Conservation (phyloP, 2,329 filamentous ascomycete genomes). For the Monilinia fructicola region DNA sequence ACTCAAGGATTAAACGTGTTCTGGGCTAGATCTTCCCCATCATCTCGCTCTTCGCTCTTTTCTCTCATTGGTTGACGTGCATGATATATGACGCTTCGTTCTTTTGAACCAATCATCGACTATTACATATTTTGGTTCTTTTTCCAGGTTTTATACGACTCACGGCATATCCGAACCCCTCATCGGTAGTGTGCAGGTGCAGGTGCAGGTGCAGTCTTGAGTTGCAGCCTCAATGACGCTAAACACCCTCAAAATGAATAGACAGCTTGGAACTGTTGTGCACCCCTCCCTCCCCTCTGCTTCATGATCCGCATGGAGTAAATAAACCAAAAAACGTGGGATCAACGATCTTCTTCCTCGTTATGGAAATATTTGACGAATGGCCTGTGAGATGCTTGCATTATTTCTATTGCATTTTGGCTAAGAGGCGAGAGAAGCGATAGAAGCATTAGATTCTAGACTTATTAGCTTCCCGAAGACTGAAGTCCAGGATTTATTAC, state of each 20-base stretch:
- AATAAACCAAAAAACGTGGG: slow-evolving; percentile 21
- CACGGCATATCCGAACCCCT: slow-evolving; percentile 25
- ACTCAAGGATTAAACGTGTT: not conserved
- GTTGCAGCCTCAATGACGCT: slow-evolving; percentile 16
- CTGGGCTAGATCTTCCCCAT: not conserved
- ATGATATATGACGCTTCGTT: slow-evolving; percentile 15
- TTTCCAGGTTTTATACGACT: slow-evolving; percentile 21
- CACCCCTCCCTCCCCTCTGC: not conserved
- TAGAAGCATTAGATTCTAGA: slow-evolving; percentile 13
- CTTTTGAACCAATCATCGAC: slow-evolving; percentile 19
- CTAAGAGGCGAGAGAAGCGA: not conserved
- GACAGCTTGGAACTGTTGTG: not conserved
- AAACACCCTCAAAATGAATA: not conserved
- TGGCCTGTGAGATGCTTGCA: slow-evolving; percentile 6
- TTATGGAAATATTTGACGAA: slow-evolving; percentile 26
- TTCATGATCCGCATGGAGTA: slow-evolving; percentile 4
- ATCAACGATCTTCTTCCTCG: slow-evolving; percentile 20
- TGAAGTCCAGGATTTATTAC: not conserved
- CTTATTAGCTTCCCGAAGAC: not conserved
- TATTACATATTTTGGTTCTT: not conserved
- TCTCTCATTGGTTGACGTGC: slow-evolving; percentile 5
- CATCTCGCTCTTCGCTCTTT: slow-evolving; percentile 20
- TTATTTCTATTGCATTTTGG: not conserved
- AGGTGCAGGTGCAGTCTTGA: not conserved
- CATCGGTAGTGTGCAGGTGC: slow-evolving; percentile 22